A percentile compares a stretch with the other conserved stretches of the same genome.
phyloP scores from a whole-genome alignment of 2,329 filamentous ascomycete genomes.

The Apiospora marii region DNA sequence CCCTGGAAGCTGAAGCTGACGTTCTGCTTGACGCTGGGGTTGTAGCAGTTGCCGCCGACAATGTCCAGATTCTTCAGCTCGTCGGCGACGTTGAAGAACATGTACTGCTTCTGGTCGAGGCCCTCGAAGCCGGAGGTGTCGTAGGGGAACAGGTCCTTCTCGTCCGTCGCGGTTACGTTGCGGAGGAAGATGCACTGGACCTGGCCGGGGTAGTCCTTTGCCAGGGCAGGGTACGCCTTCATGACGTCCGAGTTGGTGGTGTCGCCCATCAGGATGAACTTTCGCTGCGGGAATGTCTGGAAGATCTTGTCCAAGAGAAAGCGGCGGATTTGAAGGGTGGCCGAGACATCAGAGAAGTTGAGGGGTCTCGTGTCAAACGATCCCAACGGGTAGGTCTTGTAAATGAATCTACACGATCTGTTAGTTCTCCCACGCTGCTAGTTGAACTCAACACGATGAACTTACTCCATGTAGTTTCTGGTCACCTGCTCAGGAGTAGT shows the following conservation, averaged over 20 bases:
- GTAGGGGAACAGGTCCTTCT: constrained; percentile 74
- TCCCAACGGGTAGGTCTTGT: constrained; percentile 77
- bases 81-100: constrained; percentile 80
- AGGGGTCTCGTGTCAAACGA: constrained; percentile 81
- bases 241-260: constrained; percentile 81
- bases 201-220: constrained; percentile 70
- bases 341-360: constrained; percentile 80
- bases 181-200: constrained; percentile 81
- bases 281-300: constrained; percentile 75
- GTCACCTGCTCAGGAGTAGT: constrained; percentile 82
- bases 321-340: constrained; percentile 74
- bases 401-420: constrained; percentile 65
- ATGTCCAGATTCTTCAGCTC: constrained; percentile 74
- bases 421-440: constrained; percentile 20
- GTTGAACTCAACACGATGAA: not conserved
- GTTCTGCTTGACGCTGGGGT: constrained; percentile 70
- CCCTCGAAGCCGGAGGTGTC: constrained; percentile 75
- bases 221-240: constrained; percentile 69
- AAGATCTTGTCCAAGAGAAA: constrained; percentile 77
- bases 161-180: constrained; percentile 76
- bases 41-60: constrained; percentile 72
- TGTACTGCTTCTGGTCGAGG: constrained; percentile 72
- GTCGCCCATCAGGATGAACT: constrained; percentile 79
- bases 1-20: constrained; percentile 75
- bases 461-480: constrained; percentile 75